phyloP scores from a whole-genome alignment of 169 alveolate species.

The Cryptosporidium parvum region DNA sequence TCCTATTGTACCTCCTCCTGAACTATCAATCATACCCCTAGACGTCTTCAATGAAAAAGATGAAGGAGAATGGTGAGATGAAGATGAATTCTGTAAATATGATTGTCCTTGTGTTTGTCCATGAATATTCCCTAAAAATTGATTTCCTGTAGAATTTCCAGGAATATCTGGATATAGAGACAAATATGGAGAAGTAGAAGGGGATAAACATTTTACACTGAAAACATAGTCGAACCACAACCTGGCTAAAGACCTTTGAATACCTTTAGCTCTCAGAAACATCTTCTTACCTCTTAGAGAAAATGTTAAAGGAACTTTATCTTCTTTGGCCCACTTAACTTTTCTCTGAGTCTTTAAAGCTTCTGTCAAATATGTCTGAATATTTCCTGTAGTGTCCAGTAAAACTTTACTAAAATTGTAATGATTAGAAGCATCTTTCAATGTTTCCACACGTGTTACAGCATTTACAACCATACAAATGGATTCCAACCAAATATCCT shows the following conservation, averaged over 20 bases:
- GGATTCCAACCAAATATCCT: constrained; percentile 70
- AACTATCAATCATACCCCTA: background rate
- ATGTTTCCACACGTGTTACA: constrained; percentile 41
- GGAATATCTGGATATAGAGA: background rate
- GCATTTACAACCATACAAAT: constrained; percentile 66
- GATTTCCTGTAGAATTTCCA: background rate
- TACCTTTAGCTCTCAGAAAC: constrained; percentile 27
- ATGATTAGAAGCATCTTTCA: constrained; percentile 61
- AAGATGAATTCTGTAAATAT: background rate
- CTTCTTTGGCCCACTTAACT: constrained; percentile 68
- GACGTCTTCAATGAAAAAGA: background rate
- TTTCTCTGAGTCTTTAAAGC: constrained; percentile 66
- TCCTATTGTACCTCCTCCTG: background rate
- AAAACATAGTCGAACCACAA: constrained; percentile 63
- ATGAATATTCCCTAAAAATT: background rate
- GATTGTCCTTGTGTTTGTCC: background rate
- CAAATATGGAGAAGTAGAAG: background rate
- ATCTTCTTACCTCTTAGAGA: constrained; percentile 56
- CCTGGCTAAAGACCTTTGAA: constrained; percentile 39
- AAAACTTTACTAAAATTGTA: constrained; percentile 25
- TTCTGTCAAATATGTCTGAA: constrained; percentile 45
- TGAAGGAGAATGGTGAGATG: background rate
- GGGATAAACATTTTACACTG: background rate
- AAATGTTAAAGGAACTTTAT: constrained; percentile 56
- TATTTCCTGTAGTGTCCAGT: constrained; percentile 16